Percentiles rank a stretch among this genome's conserved stretches.
Conservation (phyloP, 2,329 filamentous ascomycete species). For the Ophiostoma ulmi region DNA sequence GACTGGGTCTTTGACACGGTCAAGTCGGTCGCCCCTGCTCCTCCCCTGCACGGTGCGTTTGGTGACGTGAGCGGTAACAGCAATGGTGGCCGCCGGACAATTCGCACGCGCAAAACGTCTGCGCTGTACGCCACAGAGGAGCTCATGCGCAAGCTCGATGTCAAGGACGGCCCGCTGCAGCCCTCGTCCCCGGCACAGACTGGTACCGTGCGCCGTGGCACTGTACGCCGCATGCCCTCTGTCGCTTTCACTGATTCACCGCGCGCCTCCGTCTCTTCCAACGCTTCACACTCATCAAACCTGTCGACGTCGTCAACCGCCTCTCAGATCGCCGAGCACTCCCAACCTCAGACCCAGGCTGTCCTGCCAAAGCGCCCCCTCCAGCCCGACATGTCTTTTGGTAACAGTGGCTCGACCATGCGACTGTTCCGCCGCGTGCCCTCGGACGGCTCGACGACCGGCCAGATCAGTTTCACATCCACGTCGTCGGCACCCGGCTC, state of each 20-base stretch:
- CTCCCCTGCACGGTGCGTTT: slow-evolving; percentile 28
- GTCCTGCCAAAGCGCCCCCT: slow-evolving; percentile 66
- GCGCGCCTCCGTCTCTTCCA: slow-evolving; percentile 22
- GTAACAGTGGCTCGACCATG: slow-evolving; percentile 86
- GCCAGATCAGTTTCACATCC: slow-evolving; percentile 27
- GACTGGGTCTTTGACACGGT: slow-evolving; percentile 97
- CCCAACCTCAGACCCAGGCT: slow-evolving; percentile 33
- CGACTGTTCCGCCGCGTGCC: slow-evolving; percentile 82
- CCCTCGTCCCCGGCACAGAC: slow-evolving; percentile 46
- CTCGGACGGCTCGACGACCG: slow-evolving; percentile 57
- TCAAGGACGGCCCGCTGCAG: slow-evolving; percentile 57
- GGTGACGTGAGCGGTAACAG: not conserved
- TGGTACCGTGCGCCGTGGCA: slow-evolving; percentile 57
- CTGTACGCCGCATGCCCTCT: slow-evolving; percentile 47
- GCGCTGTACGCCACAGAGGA: slow-evolving; percentile 56
- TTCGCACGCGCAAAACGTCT: slow-evolving; percentile 51
- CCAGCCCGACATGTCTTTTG: slow-evolving; percentile 85
- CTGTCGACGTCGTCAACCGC: not conserved
- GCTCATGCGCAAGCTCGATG: slow-evolving; percentile 54
- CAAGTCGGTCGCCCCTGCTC: slow-evolving; percentile 61
- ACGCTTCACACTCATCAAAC: not conserved
- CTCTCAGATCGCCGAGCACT: not conserved
- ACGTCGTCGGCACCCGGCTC: slow-evolving; percentile 36
- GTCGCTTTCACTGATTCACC: slow-evolving; percentile 31
- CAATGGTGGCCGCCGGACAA: slow-evolving; percentile 38